phyloP scores from a whole-genome alignment of 2,329 filamentous ascomycete species.

The Talaromyces sp. region DNA sequence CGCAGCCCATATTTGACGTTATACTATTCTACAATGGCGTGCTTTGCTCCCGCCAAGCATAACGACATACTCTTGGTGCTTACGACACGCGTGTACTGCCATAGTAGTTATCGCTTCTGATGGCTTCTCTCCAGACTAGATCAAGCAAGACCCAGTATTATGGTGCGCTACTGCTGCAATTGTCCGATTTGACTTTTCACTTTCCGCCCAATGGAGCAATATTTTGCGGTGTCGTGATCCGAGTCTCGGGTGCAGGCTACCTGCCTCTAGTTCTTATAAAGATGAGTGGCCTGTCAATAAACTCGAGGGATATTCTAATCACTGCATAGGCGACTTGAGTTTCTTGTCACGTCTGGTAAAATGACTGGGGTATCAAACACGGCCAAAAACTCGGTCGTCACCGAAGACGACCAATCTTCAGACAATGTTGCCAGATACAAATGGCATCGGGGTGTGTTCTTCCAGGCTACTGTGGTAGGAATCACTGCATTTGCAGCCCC shows the following conservation, averaged over 20 bases:
- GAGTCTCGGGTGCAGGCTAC: not conserved
- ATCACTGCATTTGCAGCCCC: not conserved
- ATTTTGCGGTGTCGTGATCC: not conserved
- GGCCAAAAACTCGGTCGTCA: not conserved
- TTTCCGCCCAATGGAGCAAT: not conserved
- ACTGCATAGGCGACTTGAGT: not conserved
- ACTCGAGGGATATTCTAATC: not conserved
- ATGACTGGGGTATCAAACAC: not conserved
- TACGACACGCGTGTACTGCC: not conserved
- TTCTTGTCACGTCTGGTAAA: not conserved
- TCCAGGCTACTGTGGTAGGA: not conserved
- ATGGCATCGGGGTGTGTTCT: not conserved
- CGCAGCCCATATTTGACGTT: not conserved
- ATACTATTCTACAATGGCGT: not conserved
- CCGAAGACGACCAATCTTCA: not conserved
- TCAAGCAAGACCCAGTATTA: not conserved
- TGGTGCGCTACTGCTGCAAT: not conserved
- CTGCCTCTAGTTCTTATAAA: not conserved
- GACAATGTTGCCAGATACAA: not conserved
- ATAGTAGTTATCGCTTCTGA: not conserved
- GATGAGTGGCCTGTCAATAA: not conserved
- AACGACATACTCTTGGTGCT: not conserved
- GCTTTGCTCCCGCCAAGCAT: not conserved
- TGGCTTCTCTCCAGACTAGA: not conserved
- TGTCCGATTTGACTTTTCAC: not conserved